Evolutionary conservation across 208 protist genomes (phyloP).

Genomic region (Trypanosoma melophagium): DNA sequence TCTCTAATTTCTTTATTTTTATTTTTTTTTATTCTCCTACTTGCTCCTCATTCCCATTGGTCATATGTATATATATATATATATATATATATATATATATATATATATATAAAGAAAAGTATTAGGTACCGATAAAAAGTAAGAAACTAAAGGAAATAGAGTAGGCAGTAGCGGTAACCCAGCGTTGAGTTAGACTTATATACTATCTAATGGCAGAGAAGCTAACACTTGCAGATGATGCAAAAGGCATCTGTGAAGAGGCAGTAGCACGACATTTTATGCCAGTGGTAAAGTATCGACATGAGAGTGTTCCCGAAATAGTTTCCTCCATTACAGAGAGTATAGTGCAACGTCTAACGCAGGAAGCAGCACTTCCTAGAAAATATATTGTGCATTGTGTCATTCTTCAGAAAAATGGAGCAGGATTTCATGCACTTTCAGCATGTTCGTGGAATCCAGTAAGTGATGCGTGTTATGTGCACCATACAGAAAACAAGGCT

Average conservation of each 20-base stretch:
- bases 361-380: constrained; percentile 83
- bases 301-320: constrained; percentile 58
- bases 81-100: too few relatives aligned
- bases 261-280: constrained; percentile 62
- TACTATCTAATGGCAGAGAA: constrained; percentile 41
- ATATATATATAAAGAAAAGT: constrained; percentile 9
- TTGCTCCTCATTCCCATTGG: not conserved
- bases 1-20: not conserved
- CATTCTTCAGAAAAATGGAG: constrained; percentile 89
- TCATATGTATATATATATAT: too few relatives aligned
- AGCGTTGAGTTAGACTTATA: too few relatives aligned
- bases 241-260: constrained; percentile 72
- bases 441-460: constrained; percentile 88
- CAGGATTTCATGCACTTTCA: constrained; percentile 79
- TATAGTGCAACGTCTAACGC: constrained; percentile 74
- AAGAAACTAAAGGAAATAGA: not conserved
- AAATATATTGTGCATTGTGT: constrained; percentile 89
- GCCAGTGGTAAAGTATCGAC: constrained; percentile 66
- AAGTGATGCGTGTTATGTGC: constrained; percentile 84
- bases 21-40: constrained; percentile 6
- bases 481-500: constrained; percentile 76
- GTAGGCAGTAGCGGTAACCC: not conserved
- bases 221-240: constrained; percentile 82
- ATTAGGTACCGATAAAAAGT: not conserved
- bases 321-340: constrained; percentile 71